Base-by-base conservation (phyloP, 1,284 basidiomycete species). In the Cerioporus squamosus region DNA sequence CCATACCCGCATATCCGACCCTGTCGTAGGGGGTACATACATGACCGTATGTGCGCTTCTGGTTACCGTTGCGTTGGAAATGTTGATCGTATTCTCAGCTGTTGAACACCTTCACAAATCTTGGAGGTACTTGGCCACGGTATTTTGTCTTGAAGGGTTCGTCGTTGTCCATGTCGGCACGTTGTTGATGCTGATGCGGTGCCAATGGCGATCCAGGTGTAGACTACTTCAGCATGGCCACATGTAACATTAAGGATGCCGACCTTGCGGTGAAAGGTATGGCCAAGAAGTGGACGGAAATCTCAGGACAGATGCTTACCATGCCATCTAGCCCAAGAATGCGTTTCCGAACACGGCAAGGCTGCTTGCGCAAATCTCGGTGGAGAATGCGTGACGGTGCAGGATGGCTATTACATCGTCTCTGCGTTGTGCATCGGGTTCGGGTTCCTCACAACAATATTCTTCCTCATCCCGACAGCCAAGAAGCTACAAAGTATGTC, bases 51-150 rank as follows among this genome's bases (percentile, higher is more conserved):
- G 88, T 70, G 18, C 10, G 23, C 42, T 17, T 24, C 45, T 3
- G 42, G 9, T 10, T 48, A 20, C 51, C 12, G 33, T 20, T 3
- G n/a, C 8, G 5, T 14, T 15, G 31, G 42, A 59, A 20, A 51
- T 65, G 33, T 65, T 57, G 38, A 54, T n/a, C 62, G 43, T 1
- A 5, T 39, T 10, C 2, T 31, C 67, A 96, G 91, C 81, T 99
- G 33, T 78, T 99, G 56, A 98, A 98, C 73, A 99, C 97, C 6
- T 94, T 98, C 65, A 91, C 91, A 22, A 99, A 99, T 72, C 85
- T 99, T 60, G 97, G 97, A 52, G 97, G 97, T 8, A 99, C 97
- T 1, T 98, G 96, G 96, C 97, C 97, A 2, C 89, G 92, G 63
- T 96, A 85, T 78, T 96, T 97, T 72, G 88, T 97, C 18, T 79